Base-by-base conservation (phyloP, 352 stramenopile genomes). In the Pythium aphanidermatum region DNA sequence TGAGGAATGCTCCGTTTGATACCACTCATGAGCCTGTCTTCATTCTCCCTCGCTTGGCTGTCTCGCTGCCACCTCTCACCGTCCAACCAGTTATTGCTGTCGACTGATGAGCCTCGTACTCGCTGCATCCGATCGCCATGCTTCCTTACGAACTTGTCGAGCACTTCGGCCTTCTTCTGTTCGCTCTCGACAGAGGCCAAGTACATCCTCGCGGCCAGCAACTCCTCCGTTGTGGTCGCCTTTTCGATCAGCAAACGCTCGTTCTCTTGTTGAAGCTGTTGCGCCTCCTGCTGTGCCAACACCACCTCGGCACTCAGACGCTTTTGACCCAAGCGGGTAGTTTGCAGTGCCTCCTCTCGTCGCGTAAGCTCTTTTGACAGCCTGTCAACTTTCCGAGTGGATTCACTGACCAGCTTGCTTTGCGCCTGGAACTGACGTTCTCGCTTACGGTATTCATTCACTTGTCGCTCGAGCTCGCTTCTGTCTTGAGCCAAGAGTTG, bases 141-240 rank as follows among this genome's bases (percentile, higher is more conserved):
- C 45, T 92, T 92, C 47, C 79, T 62, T 29, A 92, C 72, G 51
- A 92, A 92, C 21, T 59, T 58, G 38, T 89, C 74, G 9, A 89
- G 63, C n/a, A 92, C 77, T 9, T 74, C 69, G 13, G 74, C 71
- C 44, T 86, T 85, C 52, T 79, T 78, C 42, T 86, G 73, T 35
- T 86, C 77, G 63, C 65, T 84, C 43, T 87, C 73, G 13, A 86
- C 39, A 1, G 74, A 86, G 3, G 69, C 77, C 20, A 90, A 39
- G 55, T 84, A 83, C 68, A 86, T 83, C 46, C 74, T 83, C 6
- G 69, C 67, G 8, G 71, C 67, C 19, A 85, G 54, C 16, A 89
- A 60, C 44, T 86, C 74, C 51, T 86, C 74, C 7, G 64, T 74
- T 3, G 68, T 74, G 0, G 53, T 67, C 3, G 65, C 72, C 36